phyloP scores from a whole-genome alignment of 306 rosid species.

The Quercus aquifolioides region DNA sequence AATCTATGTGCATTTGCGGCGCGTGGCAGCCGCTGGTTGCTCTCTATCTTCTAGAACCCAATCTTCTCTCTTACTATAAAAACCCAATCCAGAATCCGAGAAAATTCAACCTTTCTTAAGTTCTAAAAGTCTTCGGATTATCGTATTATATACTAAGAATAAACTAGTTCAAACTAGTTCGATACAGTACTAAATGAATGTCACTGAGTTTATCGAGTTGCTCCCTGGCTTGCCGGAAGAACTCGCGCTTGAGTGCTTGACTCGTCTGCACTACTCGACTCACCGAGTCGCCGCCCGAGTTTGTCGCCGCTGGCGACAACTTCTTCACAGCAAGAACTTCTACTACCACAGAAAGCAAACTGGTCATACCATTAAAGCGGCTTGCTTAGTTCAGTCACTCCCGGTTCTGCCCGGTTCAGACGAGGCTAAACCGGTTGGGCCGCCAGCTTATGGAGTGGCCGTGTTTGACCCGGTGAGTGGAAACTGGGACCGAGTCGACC shows the following conservation, averaged over 20 bases:
- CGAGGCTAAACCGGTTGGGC: conserved; percentile 18
- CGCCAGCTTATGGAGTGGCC: conserved; percentile 31
- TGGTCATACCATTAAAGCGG: conserved; percentile 36
- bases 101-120: too few relatives aligned
- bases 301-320: conserved; percentile 34
- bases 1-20: too few relatives aligned
- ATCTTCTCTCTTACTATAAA: too few relatives aligned
- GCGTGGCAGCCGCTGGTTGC: too few relatives aligned
- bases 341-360: conserved; percentile 27
- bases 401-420: neutral
- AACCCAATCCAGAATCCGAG: too few relatives aligned
- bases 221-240: conserved; percentile 50
- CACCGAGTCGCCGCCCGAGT: conserved; percentile 47
- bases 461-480: conserved; percentile 34
- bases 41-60: too few relatives aligned
- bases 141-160: too few relatives aligned
- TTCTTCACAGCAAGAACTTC: conserved; percentile 36
- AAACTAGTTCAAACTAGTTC: too few relatives aligned
- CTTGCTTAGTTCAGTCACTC: conserved; percentile 38
- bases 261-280: conserved; percentile 36
- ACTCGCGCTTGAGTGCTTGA: conserved; percentile 45
- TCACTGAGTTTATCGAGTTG: conserved; percentile 25
- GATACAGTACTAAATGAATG: neutral
- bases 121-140: too few relatives aligned
- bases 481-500: conserved; percentile 35